These are phyloP conservation scores for Alternaria gansuensis DNA, from an alignment of 2,329 filamentous ascomycete species.

Conservation along the genomic window DNA sequence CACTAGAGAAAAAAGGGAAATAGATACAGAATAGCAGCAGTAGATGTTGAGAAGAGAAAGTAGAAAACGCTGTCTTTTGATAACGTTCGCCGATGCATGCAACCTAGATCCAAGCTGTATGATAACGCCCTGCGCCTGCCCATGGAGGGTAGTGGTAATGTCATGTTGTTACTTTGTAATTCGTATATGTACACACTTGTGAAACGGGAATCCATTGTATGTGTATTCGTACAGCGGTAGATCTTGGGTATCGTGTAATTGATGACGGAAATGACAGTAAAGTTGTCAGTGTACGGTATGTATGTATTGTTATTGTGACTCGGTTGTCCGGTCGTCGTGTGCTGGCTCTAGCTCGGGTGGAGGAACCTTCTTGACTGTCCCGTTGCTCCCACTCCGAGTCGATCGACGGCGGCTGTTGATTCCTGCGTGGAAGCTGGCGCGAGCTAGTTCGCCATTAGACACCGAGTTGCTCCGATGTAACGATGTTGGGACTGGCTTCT, in stretches of 20 bases:
- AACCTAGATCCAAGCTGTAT: constrained; percentile 19
- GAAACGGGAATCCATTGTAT: constrained; percentile 25
- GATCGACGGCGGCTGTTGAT: constrained; percentile 51
- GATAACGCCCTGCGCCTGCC: constrained; percentile 23
- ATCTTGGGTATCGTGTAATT: constrained; percentile 24
- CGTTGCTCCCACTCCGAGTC: constrained; percentile 59
- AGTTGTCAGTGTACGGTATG: constrained; percentile 22
- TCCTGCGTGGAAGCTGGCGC: constrained; percentile 39
- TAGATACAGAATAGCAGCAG: constrained; percentile 11
- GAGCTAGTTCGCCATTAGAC: constrained; percentile 50
- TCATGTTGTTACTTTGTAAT: constrained; percentile 17
- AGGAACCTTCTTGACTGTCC: constrained; percentile 60
- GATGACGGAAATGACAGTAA: constrained; percentile 24
- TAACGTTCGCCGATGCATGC: constrained; percentile 22
- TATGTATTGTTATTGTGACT: constrained; percentile 18
- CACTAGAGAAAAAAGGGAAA: neutral
- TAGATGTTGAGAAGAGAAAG: constrained; percentile 4
- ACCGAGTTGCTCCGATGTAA: constrained; percentile 50
- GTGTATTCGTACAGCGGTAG: constrained; percentile 33
- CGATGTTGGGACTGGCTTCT: constrained; percentile 31
- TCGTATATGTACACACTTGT: constrained; percentile 29
- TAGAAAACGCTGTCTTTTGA: constrained; percentile 23
- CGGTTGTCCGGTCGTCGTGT: constrained; percentile 16
- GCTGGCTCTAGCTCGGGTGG: constrained; percentile 33
- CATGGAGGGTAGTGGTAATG: constrained; percentile 12